Evolutionary conservation across 176 grass and related monocot genomes (phyloP).

Genomic region (Bromus sterilis): DNA sequence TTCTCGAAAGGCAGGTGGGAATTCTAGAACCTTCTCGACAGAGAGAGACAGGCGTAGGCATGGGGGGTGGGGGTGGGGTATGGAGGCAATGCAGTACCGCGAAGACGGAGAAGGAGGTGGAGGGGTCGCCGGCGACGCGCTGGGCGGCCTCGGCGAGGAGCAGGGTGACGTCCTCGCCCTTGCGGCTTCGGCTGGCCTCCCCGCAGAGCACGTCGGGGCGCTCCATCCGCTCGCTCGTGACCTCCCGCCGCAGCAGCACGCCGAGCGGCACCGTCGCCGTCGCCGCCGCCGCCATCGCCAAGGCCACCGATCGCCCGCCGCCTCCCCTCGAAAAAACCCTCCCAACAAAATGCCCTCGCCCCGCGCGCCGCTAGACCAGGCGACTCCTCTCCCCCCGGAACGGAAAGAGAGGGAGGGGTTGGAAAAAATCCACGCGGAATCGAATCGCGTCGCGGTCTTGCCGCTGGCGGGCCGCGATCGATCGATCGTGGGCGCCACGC

Average conservation of each 20-base stretch:
- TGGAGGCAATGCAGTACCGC: slow-evolving; percentile 48
- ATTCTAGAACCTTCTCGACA: background rate
- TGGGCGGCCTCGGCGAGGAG: slow-evolving; percentile 45
- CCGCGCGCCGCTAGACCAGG: background rate
- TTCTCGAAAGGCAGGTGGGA: background rate
- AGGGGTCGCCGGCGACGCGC: slow-evolving; percentile 61
- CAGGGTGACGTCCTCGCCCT: slow-evolving; percentile 92
- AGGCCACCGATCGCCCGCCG: background rate
- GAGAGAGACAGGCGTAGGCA: background rate
- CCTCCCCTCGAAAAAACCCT: slow-evolving; percentile 1
- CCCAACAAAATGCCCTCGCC: background rate
- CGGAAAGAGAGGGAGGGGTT: background rate
- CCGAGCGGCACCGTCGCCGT: slow-evolving; percentile 56
- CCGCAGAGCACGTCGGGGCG: slow-evolving; percentile 75
- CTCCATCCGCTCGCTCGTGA: slow-evolving; percentile 85
- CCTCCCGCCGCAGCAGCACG: slow-evolving; percentile 82
- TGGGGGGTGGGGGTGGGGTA: background rate
- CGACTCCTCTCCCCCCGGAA: background rate
- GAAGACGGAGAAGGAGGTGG: slow-evolving; percentile 92
- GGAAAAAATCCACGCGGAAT: background rate
- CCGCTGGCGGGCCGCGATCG: background rate
- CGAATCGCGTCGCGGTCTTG: background rate
- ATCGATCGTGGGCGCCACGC: slow-evolving; percentile 32
- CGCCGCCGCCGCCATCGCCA: slow-evolving; percentile 12
- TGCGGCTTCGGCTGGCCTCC: slow-evolving; percentile 69